These are phyloP conservation scores for Uncinocarpus reesii DNA, from an alignment of 2,329 filamentous ascomycete species.

Conservation along the genomic window DNA sequence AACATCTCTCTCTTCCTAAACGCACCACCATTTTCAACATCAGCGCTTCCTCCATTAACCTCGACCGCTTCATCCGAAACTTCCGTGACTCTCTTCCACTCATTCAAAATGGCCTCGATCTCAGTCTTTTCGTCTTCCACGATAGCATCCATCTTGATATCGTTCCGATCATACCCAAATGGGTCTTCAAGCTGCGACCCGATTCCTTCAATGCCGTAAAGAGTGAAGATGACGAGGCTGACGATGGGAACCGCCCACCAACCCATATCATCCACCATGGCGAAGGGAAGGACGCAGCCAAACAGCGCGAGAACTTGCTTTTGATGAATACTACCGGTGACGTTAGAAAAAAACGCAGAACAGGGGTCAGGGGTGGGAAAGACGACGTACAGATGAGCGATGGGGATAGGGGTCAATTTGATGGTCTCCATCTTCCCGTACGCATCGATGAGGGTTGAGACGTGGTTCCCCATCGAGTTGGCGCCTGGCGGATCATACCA, in stretches of 20 bases:
- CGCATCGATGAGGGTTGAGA: slow-evolving; percentile 48
- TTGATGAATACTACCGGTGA: slow-evolving; percentile 45
- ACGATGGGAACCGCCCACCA: slow-evolving; percentile 54
- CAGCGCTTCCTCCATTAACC: slow-evolving; percentile 8
- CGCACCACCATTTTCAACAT: slow-evolving; percentile 11
- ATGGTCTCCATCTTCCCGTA: slow-evolving; percentile 58
- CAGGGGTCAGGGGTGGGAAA: background rate
- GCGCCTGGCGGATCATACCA: slow-evolving; percentile 54
- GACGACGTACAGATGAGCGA: slow-evolving; percentile 45
- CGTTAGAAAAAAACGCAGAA: background rate
- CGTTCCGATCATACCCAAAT: slow-evolving; percentile 55
- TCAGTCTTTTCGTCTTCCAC: slow-evolving; percentile 51
- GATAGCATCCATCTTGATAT: slow-evolving; percentile 59
- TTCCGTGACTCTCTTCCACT: slow-evolving; percentile 41
- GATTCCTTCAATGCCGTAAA: slow-evolving; percentile 56
- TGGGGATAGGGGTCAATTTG: slow-evolving; percentile 52
- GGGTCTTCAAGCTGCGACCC: slow-evolving; percentile 55
- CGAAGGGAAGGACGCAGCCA: slow-evolving; percentile 51
- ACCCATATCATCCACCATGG: slow-evolving; percentile 52
- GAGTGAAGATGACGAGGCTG: slow-evolving; percentile 51
- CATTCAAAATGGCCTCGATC: slow-evolving; percentile 47
- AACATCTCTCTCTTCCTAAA: slow-evolving; percentile 27
- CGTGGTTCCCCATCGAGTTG: slow-evolving; percentile 47
- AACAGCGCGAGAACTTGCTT: slow-evolving; percentile 55
- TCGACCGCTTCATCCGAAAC: slow-evolving; percentile 17